phyloP scores from a whole-genome alignment of 2,329 filamentous ascomycete genomes.

The Ophiostoma montium region DNA sequence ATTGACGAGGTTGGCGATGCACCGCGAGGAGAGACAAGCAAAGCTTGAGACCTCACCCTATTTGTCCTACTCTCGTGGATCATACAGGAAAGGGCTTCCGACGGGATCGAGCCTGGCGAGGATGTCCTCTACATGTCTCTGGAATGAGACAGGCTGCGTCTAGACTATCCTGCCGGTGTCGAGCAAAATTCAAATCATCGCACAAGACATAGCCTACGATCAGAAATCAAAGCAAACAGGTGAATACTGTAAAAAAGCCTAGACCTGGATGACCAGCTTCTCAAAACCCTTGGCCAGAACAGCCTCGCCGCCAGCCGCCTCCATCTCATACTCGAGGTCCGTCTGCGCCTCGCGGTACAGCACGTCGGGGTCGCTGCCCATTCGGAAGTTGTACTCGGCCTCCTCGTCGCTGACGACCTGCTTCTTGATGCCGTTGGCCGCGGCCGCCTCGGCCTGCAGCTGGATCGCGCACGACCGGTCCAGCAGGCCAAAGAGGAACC shows the following conservation, averaged over 20 bases:
- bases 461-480: constrained; percentile 56
- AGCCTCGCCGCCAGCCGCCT: constrained; percentile 23
- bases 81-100: too few relatives aligned
- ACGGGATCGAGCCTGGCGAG: too few relatives aligned
- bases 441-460: constrained; percentile 42
- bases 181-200: too few relatives aligned
- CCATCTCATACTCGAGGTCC: constrained; percentile 32
- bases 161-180: too few relatives aligned
- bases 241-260: not conserved
- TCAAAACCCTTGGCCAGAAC: constrained; percentile 18
- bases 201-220: too few relatives aligned
- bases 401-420: constrained; percentile 23
- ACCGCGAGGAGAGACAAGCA: too few relatives aligned
- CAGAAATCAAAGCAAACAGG: too few relatives aligned
- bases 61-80: too few relatives aligned
- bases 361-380: constrained; percentile 31
- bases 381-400: constrained; percentile 26
- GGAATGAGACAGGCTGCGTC: too few relatives aligned
- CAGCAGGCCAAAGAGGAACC: constrained; percentile 43
- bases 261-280: constrained; percentile 9
- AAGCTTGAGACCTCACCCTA: too few relatives aligned
- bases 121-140: too few relatives aligned
- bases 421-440: constrained; percentile 19
- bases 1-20: too few relatives aligned
- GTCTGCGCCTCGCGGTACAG: constrained; percentile 33